These are phyloP conservation scores for Litsea cubeba DNA, from an alignment of 164 flowering plant species.

Conservation along the genomic window DNA sequence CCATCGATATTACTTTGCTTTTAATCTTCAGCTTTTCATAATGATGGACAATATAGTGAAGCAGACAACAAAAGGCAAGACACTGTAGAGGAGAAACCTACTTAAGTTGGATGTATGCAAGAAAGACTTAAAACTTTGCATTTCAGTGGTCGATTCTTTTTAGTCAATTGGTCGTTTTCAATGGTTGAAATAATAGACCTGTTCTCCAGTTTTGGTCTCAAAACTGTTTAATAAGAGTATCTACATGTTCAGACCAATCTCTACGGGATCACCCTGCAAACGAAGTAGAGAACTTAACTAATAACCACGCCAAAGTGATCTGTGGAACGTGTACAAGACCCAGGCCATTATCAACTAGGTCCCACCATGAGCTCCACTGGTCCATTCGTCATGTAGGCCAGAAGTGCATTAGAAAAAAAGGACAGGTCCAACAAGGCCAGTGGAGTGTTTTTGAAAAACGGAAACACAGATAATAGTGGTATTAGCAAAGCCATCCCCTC, in stretches of 20 bases:
- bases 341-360: not conserved
- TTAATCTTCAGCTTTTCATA: too few species aligned
- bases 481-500: too few species aligned
- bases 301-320: not conserved
- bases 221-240: constrained; percentile 73
- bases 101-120: not conserved
- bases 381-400: too few species aligned
- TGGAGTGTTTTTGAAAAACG: too few species aligned
- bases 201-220: constrained; percentile 91
- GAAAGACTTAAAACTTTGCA: not conserved
- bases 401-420: too few species aligned
- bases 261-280: constrained; percentile 57
- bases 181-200: constrained; percentile 38
- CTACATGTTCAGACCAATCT: constrained; percentile 48
- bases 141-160: not conserved
- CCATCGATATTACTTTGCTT: too few species aligned
- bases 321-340: not conserved
- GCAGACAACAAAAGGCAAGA: too few species aligned
- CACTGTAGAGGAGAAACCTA: too few species aligned
- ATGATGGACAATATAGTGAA: too few species aligned
- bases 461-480: too few species aligned
- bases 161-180: not conserved
- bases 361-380: not conserved
- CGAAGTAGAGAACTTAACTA: constrained; percentile 3
- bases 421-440: too few species aligned